phyloP scores from a whole-genome alignment of 495 filamentous ascomycete genomes.

The Endocarpon pusillum region DNA sequence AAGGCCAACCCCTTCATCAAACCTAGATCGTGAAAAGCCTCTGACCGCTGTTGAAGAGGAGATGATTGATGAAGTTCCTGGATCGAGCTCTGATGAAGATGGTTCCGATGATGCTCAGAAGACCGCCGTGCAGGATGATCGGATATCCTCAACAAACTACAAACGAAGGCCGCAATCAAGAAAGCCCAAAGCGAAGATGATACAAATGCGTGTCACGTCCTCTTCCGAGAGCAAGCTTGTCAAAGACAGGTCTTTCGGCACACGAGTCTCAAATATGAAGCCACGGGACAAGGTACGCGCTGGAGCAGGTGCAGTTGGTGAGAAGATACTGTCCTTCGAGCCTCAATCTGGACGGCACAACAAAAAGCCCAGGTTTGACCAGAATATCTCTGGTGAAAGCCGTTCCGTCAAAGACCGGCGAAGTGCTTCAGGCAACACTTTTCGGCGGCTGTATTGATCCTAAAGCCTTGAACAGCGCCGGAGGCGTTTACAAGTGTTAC shows the following conservation, averaged over 20 bases:
- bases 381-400: slow-evolving; percentile 13
- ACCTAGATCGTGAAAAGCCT: slow-evolving; percentile 27
- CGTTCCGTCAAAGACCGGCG: slow-evolving; percentile 29
- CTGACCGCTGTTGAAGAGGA: slow-evolving; percentile 56
- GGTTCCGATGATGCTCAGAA: slow-evolving; percentile 28
- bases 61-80: slow-evolving; percentile 31
- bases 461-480: no score
- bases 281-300: slow-evolving; percentile 27
- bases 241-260: slow-evolving; percentile 50
- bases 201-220: slow-evolving; percentile 40
- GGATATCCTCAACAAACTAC: slow-evolving; percentile 32
- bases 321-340: slow-evolving; percentile 73
- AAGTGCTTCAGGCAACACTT: slow-evolving; percentile 35
- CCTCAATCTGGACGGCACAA: slow-evolving; percentile 35
- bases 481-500: no score
- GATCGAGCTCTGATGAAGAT: slow-evolving; percentile 26
- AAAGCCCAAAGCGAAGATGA: slow-evolving; percentile 36
- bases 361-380: slow-evolving; percentile 12
- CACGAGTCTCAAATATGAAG: slow-evolving; percentile 39
- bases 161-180: slow-evolving; percentile 19
- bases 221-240: slow-evolving; percentile 25
- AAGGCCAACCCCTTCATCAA: slow-evolving; percentile 16
- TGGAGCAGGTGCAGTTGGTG: slow-evolving; percentile 50
- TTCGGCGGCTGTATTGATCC: slow-evolving; percentile 36
- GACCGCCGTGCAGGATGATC: slow-evolving; percentile 21